Evolutionary conservation across 208 protist genomes (phyloP), one percentile per base, ranked within the genome.

Genomic region (Leptomonas seymouri): DNA sequence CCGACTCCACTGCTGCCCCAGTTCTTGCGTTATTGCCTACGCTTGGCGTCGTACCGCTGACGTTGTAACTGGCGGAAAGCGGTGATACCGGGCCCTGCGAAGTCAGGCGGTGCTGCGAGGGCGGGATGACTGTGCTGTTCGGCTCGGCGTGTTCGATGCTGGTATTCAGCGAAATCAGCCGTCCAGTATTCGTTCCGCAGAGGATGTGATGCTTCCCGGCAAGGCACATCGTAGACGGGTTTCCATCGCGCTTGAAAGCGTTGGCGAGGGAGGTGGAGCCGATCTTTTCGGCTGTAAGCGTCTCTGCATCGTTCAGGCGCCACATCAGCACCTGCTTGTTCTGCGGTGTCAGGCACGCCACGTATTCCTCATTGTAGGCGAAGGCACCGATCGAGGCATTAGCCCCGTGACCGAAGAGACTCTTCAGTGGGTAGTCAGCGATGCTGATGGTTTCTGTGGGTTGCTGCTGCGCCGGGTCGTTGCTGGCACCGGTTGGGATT

Each of bases 321-420:
- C 88, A 96, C 39, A 96, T 39, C 44, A 73, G 51, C 42, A 89
- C 74, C 28, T 68, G 67, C 55, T 76, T 79, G 57, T 63, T 75
- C 45, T 77, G 78, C 30, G 82, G 44, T 0, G 74, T 87, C 20
- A 91, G 77, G 41, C 84, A 91, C 5, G 74, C 86, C 76, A 93
- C 71, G 63, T 85, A 89, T 16, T 93, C 91, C 3, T 93, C 91
- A 53, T 96, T 96, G 74, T 90, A 91, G 45, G 91, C 79, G 54
- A 92, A 96, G 14, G 86, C 81, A 16, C 76, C 53, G 50, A 96
- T 86, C 1, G 61, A 63, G 46, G 73, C 79, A 36, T 51, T 67
- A 41, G 81, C 71, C 50, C 84, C 84, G 55, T 78, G 67, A 3
- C 87, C 83, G 66, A 87, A 95, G 6, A 90, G 61, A 28, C 65